A percentile compares a stretch with the other conserved stretches of the same genome.
Evolutionary conservation across 495 filamentous ascomycete genomes (phyloP).

Genomic region (Neurospora sp.): DNA sequence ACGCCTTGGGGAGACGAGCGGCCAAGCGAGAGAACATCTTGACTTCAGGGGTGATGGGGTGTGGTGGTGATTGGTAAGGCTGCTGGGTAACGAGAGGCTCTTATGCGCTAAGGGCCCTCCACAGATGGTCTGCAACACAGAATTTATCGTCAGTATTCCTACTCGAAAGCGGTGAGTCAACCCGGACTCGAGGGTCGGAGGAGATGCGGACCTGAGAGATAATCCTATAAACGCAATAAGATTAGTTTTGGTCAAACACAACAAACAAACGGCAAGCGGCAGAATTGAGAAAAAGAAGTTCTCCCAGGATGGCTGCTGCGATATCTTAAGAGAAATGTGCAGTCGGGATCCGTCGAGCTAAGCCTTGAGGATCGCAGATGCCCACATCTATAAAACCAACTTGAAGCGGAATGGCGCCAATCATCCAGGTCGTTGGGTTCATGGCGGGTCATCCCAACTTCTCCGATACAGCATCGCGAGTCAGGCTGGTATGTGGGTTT

Average conservation of each 20-base stretch:
- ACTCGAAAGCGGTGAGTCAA: slow-evolving; percentile 33
- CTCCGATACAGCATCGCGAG: not conserved
- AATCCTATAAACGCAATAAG: slow-evolving; percentile 52
- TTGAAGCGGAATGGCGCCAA: not conserved
- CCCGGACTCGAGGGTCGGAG: slow-evolving; percentile 12
- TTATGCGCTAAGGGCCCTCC: slow-evolving; percentile 61
- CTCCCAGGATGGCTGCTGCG: not conserved
- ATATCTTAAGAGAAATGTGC: not conserved
- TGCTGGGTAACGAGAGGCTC: slow-evolving; percentile 9
- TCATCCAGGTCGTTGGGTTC: not conserved
- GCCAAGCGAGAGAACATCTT: slow-evolving; percentile 64
- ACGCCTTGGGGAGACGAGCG: slow-evolving; percentile 40
- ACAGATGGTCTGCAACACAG: slow-evolving; percentile 72
- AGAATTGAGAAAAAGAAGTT: not conserved
- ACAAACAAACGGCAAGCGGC: not conserved
- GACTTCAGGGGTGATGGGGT: slow-evolving; percentile 13
- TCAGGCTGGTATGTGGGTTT: not conserved
- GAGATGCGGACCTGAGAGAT: slow-evolving; percentile 69
- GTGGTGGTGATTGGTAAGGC: not conserved
- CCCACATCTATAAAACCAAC: not conserved
- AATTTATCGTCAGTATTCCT: slow-evolving; percentile 24
- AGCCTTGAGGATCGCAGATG: not conserved
- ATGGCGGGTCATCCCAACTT: not conserved
- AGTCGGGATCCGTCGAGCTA: not conserved
- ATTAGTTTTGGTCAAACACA: not conserved